Conservation (phyloP, 1,284 basidiomycete genomes). For the Dichomitus squalens region DNA sequence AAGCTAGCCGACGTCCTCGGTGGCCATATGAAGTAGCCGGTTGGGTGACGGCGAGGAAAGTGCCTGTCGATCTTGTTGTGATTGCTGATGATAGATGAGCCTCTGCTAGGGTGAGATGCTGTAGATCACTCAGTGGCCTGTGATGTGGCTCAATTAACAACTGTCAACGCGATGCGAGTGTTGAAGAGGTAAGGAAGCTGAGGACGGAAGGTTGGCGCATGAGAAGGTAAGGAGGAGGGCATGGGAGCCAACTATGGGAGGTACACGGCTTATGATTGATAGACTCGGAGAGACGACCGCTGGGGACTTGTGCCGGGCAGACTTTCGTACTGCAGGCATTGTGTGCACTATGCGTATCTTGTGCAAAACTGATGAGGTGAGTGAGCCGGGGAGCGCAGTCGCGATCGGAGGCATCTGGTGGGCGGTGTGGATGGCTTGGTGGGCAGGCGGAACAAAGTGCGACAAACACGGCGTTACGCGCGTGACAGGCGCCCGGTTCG, state of each 20-base stretch:
- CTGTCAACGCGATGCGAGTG: background rate
- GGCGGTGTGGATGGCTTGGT: constrained; percentile 6
- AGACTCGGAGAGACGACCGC: too few species aligned
- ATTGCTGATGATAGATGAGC: constrained; percentile 20
- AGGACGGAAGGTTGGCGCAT: too few species aligned
- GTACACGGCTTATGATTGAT: background rate
- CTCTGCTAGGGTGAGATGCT: background rate
- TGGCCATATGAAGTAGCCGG: background rate
- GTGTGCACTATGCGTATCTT: too few species aligned
- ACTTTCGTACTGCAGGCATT: too few species aligned
- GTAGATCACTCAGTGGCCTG: constrained; percentile 17
- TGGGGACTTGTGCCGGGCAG: too few species aligned
- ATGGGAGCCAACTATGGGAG: background rate
- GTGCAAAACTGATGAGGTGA: too few species aligned
- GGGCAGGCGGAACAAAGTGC: constrained; percentile 19
- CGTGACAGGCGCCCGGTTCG: constrained; percentile 15
- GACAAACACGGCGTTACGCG: constrained; percentile 16
- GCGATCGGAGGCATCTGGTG: background rate
- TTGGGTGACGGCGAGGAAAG: constrained; percentile 3
- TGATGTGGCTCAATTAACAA: background rate
- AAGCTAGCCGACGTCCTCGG: background rate
- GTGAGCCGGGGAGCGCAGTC: too few species aligned
- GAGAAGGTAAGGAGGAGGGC: too few species aligned
- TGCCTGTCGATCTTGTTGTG: constrained; percentile 24
- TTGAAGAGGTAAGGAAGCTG: background rate